Evolutionary conservation across 1,139 yeast genomes (phyloP).

Genomic region (Kodamaea fungicola): DNA sequence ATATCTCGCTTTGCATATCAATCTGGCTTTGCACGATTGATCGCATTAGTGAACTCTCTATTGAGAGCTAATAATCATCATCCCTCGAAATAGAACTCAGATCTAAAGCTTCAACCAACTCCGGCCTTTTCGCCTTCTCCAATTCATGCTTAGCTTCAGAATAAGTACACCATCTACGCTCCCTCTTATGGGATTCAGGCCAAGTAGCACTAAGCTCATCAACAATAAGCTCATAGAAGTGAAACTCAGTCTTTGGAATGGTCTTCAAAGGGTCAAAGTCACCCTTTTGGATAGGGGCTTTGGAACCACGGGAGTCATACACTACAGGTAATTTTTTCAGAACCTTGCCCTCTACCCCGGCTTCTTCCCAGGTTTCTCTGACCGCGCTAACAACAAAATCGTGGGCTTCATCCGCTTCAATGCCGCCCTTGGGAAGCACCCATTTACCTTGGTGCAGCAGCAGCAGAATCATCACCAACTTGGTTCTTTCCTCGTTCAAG

Average conservation of each 20-base stretch:
- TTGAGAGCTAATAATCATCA: constrained; percentile 5
- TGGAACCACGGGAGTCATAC: constrained; percentile 64
- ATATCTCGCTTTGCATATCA: too few species aligned
- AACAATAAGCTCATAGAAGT: constrained; percentile 74
- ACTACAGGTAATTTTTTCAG: constrained; percentile 56
- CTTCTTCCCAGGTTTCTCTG: constrained; percentile 98
- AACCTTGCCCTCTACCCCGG: constrained; percentile 76
- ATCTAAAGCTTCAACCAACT: constrained; percentile 62
- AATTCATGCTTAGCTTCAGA: constrained; percentile 70
- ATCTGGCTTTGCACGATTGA: neutral
- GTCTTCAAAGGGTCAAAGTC: constrained; percentile 38
- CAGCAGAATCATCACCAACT: constrained; percentile 77
- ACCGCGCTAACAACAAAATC: constrained; percentile 56
- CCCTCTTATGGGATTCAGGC: constrained; percentile 69
- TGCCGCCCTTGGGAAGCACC: constrained; percentile 96
- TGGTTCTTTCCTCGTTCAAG: constrained; percentile 50
- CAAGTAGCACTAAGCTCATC: constrained; percentile 54
- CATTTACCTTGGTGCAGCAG: constrained; percentile 63
- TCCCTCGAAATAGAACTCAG: constrained; percentile 46
- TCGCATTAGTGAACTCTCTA: neutral
- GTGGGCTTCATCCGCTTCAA: constrained; percentile 78
- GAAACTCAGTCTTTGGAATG: constrained; percentile 75
- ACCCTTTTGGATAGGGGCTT: constrained; percentile 48
- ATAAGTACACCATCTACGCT: constrained; percentile 73
- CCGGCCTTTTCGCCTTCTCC: constrained; percentile 58